phyloP scores from a whole-genome alignment of 371 early-diverging fungal genomes.

The Mortierella sp. region DNA sequence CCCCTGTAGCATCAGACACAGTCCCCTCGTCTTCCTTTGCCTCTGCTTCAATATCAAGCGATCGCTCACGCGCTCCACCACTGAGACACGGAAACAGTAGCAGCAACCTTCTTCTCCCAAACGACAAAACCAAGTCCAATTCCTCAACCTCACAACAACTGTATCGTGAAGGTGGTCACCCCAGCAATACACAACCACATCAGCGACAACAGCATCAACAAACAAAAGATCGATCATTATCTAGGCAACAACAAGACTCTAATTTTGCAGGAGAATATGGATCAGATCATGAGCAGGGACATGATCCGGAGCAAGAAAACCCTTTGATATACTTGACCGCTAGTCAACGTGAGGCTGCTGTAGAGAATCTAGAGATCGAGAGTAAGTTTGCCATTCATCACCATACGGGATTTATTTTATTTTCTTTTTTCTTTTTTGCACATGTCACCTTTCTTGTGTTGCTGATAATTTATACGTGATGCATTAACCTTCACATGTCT shows the following conservation, averaged over 20 bases:
- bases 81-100: constrained; percentile 1
- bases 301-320: constrained; percentile 20
- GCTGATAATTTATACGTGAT: not conserved
- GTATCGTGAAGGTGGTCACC: not conserved
- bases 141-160: not conserved
- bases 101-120: not conserved
- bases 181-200: not conserved
- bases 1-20: constrained; percentile 15
- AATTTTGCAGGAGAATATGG: not conserved
- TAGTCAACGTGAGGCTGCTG: constrained; percentile 39
- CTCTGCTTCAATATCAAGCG: not conserved
- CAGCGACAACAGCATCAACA: not conserved
- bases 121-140: not conserved
- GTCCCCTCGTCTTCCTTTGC: constrained; percentile 5
- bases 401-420: too few relatives aligned
- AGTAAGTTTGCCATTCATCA: constrained; percentile 15
- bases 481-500: constrained; percentile 10
- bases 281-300: not conserved
- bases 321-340: constrained; percentile 27
- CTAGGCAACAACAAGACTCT: not conserved
- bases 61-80: constrained; percentile 3
- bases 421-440: constrained; percentile 3
- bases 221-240: not conserved
- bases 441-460: not conserved
- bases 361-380: constrained; percentile 52